A percentile compares a stretch with the other conserved stretches of the same genome.
Conservation (phyloP, 805 yeast species). For the Spathaspora arborariae region DNA sequence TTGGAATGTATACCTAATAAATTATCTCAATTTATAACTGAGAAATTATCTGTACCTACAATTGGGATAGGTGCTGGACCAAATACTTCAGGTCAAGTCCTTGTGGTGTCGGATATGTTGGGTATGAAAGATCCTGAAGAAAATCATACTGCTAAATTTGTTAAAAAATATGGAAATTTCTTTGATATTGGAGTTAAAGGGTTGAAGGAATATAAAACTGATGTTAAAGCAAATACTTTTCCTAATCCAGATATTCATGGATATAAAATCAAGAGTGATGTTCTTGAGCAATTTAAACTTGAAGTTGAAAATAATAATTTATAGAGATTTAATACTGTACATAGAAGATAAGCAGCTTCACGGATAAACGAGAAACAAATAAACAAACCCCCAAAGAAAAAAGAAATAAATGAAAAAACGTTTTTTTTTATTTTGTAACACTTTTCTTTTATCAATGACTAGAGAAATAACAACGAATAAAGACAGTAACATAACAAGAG, state of each 20-base stretch:
- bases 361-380: no score
- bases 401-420: conserved; percentile 1
- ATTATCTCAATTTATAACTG: conserved; percentile 63
- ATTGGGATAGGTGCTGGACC: conserved; percentile 97
- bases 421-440: not conserved
- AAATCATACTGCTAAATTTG: conserved; percentile 63
- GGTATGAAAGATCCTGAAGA: conserved; percentile 61
- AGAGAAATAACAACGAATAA: conserved; percentile 24
- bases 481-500: conserved; percentile 36
- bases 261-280: conserved; percentile 65
- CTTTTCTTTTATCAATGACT: conserved; percentile 13
- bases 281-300: conserved; percentile 31
- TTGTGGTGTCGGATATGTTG: conserved; percentile 79
- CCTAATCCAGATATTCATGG: conserved; percentile 63
- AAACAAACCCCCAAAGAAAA: not conserved
- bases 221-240: conserved; percentile 52
- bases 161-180: conserved; percentile 60
- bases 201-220: conserved; percentile 50
- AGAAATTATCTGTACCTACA: conserved; percentile 63
- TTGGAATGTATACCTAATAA: conserved; percentile 84
- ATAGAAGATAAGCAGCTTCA: no score
- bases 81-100: conserved; percentile 79
- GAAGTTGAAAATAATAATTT: conserved; percentile 4
- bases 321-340: not conserved
- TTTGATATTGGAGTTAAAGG: conserved; percentile 48